Conservation (phyloP, 2,329 filamentous ascomycete species). For the Monosporascus sp. region DNA sequence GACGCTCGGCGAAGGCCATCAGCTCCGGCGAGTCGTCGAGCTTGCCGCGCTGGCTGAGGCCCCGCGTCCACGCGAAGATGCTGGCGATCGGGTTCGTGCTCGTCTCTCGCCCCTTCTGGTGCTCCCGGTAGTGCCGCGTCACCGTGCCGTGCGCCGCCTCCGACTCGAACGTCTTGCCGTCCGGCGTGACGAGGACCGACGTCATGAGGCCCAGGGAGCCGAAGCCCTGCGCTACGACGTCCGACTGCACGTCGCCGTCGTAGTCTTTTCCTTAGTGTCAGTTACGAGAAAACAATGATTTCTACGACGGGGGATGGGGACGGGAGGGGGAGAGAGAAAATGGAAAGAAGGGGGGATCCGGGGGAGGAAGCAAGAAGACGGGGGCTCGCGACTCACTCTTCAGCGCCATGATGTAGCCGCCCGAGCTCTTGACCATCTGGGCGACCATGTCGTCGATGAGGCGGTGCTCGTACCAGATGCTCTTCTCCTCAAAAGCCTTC, state of each 20-base stretch:
- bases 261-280: conserved; percentile 61
- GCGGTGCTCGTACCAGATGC: conserved; percentile 99
- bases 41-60: conserved; percentile 86
- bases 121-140: conserved; percentile 96
- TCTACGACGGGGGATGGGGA: conserved; percentile 1
- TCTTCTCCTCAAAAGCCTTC: conserved; percentile 81
- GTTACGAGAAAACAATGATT: conserved; percentile 6
- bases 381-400: conserved; percentile 65
- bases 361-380: no score
- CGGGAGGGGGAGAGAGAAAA: not conserved
- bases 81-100: conserved; percentile 98
- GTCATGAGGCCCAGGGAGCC: conserved; percentile 98
- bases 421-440: conserved; percentile 98
- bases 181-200: conserved; percentile 91
- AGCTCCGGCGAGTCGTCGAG: conserved; percentile 91
- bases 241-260: conserved; percentile 97
- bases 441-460: conserved; percentile 99
- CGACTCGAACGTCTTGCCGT: conserved; percentile 94
- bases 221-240: conserved; percentile 97
- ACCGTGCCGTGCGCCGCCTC: conserved; percentile 98
- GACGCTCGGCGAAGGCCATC: conserved; percentile 80
- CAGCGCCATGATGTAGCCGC: conserved; percentile 94
- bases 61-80: conserved; percentile 98
- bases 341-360: not conserved
- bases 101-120: conserved; percentile 96